Base-by-base conservation (phyloP, 2,329 filamentous ascomycete species). In the Aspergillus fumigatiaffinis region DNA sequence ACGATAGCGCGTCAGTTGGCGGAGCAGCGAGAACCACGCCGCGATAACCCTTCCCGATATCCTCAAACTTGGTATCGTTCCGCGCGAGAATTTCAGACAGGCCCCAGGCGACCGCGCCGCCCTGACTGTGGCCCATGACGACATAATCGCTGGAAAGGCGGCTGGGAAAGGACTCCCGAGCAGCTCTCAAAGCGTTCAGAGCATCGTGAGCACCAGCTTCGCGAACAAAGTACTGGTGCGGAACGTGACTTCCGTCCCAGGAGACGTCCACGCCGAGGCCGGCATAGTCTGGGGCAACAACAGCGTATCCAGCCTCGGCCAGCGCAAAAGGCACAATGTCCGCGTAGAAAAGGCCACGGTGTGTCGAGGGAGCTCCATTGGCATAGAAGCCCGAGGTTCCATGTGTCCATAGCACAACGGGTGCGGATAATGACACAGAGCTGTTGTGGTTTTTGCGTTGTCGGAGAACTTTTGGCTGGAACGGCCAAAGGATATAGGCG, bases 401-500 rank as follows among this genome's bases (percentile, higher is more conserved):
- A 57, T 81, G 79, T 1, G 73, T 69, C 77, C 77, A 81, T 12
- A 73, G 63, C 0, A 80, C 73, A 7, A 76, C 60, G 1, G 74
- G 62, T 23, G 60, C 50, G 26, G 57, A 38, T 54, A 56, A 38
- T 54, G 51, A 51, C 51, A 25, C 42, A 52, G 57, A 38, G 59
- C 46, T 48, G 51, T 52, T 48, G 48, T 52, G 23, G 28, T 41
- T 54, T 32, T 14, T 53, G 26, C 7, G 56, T 38, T 17, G 56
- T 41, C n/a, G 51, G 50, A 51, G 52, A 48, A 21, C 20, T 32
- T 50, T 28, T 4, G 75, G 66, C 2, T 66, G 56, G 52, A 70
- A 83, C 0, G 80, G 81, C 79, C 79, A 83, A 1, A 83, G 73
- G 12, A 83, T 68, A 63, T 74, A 82, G 1, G 75, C 81, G 1